These are phyloP conservation scores for Cicer arietinum DNA, from an alignment of 306 rosid genomes.

Conservation along the genomic window DNA sequence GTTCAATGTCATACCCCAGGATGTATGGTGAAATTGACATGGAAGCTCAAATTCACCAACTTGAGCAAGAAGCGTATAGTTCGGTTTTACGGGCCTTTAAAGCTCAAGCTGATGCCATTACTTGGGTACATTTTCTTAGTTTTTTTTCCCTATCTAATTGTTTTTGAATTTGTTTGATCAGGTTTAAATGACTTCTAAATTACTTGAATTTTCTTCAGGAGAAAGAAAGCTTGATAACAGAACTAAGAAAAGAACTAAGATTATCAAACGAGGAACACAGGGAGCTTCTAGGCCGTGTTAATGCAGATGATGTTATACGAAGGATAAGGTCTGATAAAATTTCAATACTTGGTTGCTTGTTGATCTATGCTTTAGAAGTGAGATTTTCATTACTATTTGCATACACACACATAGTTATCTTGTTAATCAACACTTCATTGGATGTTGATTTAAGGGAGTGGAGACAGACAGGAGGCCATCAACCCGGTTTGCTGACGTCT, in stretches of 20 bases:
- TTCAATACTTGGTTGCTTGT: slow-evolving; percentile 32
- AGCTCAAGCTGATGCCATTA: slow-evolving; percentile 98
- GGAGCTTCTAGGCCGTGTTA: slow-evolving; percentile 88
- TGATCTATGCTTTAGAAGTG: slow-evolving; percentile 27
- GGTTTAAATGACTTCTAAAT: slow-evolving; percentile 61
- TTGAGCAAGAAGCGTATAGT: slow-evolving; percentile 95
- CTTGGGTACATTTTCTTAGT: slow-evolving; percentile 75
- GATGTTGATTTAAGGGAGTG: slow-evolving; percentile 70
- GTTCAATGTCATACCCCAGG: slow-evolving; percentile 73
- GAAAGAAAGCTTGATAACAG: slow-evolving; percentile 89
- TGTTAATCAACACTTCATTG: slow-evolving; percentile 44
- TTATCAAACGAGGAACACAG: slow-evolving; percentile 93
- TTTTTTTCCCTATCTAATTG: slow-evolving; percentile 48
- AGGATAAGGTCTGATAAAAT: slow-evolving; percentile 74
- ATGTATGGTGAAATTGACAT: slow-evolving; percentile 79
- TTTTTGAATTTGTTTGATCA: slow-evolving; percentile 49
- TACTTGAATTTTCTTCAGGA: slow-evolving; percentile 77
- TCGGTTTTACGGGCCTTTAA: slow-evolving; percentile 94
- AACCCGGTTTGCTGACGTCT: slow-evolving; percentile 60
- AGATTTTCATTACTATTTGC: slow-evolving; percentile 32
- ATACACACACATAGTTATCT: slow-evolving; percentile 23
- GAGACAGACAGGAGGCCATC: slow-evolving; percentile 89
- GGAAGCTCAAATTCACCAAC: slow-evolving; percentile 94
- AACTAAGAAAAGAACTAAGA: slow-evolving; percentile 91
- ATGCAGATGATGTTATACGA: slow-evolving; percentile 84